Evolutionary conservation across 2,329 filamentous ascomycete genomes (phyloP).

Genomic region (Penicillium fuscoglaucum): DNA sequence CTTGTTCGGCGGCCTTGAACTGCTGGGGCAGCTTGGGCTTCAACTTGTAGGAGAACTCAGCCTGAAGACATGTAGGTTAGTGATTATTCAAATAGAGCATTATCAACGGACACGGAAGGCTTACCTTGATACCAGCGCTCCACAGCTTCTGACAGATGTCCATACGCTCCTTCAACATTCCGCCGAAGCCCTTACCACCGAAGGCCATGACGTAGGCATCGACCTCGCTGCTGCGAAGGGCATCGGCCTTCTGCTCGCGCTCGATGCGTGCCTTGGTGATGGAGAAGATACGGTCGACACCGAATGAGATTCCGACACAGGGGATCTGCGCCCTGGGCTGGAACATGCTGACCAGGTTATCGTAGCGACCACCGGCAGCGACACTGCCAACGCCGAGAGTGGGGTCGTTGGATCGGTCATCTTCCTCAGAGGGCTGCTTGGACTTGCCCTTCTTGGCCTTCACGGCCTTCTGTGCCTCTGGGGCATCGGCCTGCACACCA

Average conservation of each 20-base stretch:
- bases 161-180: slow-evolving; percentile 81
- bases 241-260: slow-evolving; percentile 55
- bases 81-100: neutral
- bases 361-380: slow-evolving; percentile 86
- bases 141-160: slow-evolving; percentile 73
- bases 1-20: slow-evolving; percentile 84
- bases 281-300: slow-evolving; percentile 92
- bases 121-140: slow-evolving; percentile 81
- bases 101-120: slow-evolving; percentile 11
- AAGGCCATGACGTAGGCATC: slow-evolving; percentile 97
- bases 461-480: slow-evolving; percentile 35
- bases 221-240: slow-evolving; percentile 68
- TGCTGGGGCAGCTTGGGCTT: slow-evolving; percentile 87
- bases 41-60: slow-evolving; percentile 85
- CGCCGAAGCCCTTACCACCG: slow-evolving; percentile 79
- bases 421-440: slow-evolving; percentile 58
- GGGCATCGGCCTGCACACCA: slow-evolving; percentile 43
- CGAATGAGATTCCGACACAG: slow-evolving; percentile 90
- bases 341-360: slow-evolving; percentile 94
- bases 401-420: slow-evolving; percentile 75
- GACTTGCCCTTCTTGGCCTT: slow-evolving; percentile 48
- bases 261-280: slow-evolving; percentile 78
- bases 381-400: slow-evolving; percentile 82
- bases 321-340: slow-evolving; percentile 80
- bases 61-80: slow-evolving; percentile 45